These are phyloP conservation scores for Geranium rotundifolium DNA, from an alignment of 345 rosid genomes.

Conservation along the genomic window DNA sequence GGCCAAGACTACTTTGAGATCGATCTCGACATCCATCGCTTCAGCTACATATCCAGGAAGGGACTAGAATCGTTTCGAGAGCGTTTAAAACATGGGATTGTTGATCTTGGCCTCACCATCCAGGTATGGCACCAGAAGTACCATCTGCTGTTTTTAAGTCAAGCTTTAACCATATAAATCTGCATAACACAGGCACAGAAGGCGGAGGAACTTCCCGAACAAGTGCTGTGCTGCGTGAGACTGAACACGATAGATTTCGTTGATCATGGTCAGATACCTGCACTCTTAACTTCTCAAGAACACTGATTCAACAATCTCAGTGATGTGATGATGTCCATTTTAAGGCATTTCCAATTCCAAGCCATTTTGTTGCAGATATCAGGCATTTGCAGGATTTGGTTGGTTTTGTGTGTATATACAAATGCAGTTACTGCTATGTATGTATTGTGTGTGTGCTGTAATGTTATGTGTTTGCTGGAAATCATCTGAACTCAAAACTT, in stretches of 20 bases:
- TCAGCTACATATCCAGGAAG: conserved; percentile 85
- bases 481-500: not conserved
- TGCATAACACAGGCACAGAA: conserved; percentile 62
- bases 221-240: conserved; percentile 69
- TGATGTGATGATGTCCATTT: not conserved
- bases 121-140: conserved; percentile 39
- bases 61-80: conserved; percentile 86
- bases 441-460: too few species aligned
- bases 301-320: conserved; percentile 7
- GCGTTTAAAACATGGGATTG: conserved; percentile 58
- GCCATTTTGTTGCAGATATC: too few species aligned
- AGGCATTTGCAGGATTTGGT: too few species aligned
- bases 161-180: not conserved
- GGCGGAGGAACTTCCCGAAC: conserved; percentile 88
- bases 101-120: conserved; percentile 77
- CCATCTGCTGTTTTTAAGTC: too few species aligned
- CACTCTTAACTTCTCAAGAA: conserved; percentile 36
- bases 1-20: conserved; percentile 88
- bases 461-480: too few species aligned
- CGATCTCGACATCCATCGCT: conserved; percentile 83
- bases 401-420: too few species aligned
- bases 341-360: not conserved
- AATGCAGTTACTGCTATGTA: too few species aligned
- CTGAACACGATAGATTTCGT: conserved; percentile 74
- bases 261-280: conserved; percentile 64